phyloP scores from a whole-genome alignment of 108 stramenopile species.

The Pinguiococcus pyrenoidosus region DNA sequence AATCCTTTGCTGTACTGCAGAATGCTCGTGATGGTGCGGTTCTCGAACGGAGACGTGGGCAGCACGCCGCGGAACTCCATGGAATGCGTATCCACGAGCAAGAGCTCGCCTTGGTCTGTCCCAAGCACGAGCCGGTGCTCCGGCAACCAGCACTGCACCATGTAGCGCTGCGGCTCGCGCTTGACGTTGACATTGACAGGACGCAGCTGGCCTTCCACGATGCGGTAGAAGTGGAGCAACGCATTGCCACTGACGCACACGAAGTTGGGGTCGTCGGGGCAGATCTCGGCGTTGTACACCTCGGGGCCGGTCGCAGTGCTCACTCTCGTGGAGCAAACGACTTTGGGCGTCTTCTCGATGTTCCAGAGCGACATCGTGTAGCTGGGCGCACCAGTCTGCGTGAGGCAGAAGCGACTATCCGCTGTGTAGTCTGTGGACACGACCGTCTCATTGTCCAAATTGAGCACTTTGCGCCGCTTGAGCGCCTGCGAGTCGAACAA shows the following conservation, averaged over 20 bases:
- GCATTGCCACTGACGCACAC: conserved; percentile 39
- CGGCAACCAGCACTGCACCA: conserved; percentile 36
- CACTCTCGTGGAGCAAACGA: not conserved
- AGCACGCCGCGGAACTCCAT: conserved; percentile 36
- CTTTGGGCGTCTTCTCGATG: conserved; percentile 28
- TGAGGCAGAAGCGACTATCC: conserved; percentile 33
- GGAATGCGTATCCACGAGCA: conserved; percentile 22
- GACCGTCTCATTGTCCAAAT: conserved; percentile 22
- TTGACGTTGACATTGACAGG: conserved; percentile 19
- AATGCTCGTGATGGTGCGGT: too few species aligned
- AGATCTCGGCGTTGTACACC: conserved; percentile 30
- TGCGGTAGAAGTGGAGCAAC: conserved; percentile 34
- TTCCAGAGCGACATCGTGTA: conserved; percentile 38
- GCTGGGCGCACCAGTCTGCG: conserved; percentile 39
- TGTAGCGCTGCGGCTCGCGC: conserved; percentile 32
- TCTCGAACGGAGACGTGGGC: conserved; percentile 6
- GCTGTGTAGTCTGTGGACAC: conserved; percentile 24
- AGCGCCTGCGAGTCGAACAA: conserved; percentile 31
- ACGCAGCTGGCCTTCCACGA: conserved; percentile 26
- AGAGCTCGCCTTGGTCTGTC: conserved; percentile 33
- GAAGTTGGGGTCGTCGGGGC: conserved; percentile 32
- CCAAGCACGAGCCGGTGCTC: conserved; percentile 40
- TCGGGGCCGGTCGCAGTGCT: not conserved
- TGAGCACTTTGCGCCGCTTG: conserved; percentile 37
- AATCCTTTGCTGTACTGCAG: conserved; percentile 11